phyloP scores from a whole-genome alignment of 179 eudicot genomes.

The Corrigiola litoralis region DNA sequence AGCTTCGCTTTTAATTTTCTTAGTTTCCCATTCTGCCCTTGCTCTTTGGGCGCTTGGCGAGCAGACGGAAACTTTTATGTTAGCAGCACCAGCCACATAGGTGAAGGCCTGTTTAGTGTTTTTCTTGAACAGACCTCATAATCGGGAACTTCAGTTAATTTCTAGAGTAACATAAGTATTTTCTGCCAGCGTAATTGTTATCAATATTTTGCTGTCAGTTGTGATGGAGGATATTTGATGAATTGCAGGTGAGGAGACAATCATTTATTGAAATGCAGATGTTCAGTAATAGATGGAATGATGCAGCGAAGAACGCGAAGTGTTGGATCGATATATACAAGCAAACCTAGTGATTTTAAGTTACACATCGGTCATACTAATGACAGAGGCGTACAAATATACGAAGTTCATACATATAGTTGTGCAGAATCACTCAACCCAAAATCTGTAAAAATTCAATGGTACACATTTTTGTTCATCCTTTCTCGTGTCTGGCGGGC shows the following conservation, averaged over 20 bases:
- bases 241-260: conserved; percentile 32
- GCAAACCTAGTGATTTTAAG: neutral
- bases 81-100: too few relatives aligned
- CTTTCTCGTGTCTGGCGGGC: too few relatives aligned
- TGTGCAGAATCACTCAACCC: conserved; percentile 1
- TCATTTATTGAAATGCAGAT: conserved; percentile 35
- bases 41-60: too few relatives aligned
- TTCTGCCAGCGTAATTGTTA: too few relatives aligned
- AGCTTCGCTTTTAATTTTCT: too few relatives aligned
- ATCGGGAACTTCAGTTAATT: too few relatives aligned
- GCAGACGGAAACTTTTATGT: too few relatives aligned
- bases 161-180: too few relatives aligned
- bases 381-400: neutral
- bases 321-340: conserved; percentile 35
- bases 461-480: neutral
- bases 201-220: too few relatives aligned
- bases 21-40: too few relatives aligned
- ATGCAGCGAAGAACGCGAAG: conserved; percentile 29
- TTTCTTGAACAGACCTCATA: too few relatives aligned
- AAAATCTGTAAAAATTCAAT: neutral
- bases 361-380: neutral
- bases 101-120: too few relatives aligned
- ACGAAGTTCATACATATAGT: neutral
- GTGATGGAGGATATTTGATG: neutral
- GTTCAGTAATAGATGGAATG: conserved; percentile 36